Percentiles rank a stretch among this genome's conserved stretches.
phyloP scores from a whole-genome alignment of 1,139 yeast species.

The Keqinozyma sinolaborantium region DNA sequence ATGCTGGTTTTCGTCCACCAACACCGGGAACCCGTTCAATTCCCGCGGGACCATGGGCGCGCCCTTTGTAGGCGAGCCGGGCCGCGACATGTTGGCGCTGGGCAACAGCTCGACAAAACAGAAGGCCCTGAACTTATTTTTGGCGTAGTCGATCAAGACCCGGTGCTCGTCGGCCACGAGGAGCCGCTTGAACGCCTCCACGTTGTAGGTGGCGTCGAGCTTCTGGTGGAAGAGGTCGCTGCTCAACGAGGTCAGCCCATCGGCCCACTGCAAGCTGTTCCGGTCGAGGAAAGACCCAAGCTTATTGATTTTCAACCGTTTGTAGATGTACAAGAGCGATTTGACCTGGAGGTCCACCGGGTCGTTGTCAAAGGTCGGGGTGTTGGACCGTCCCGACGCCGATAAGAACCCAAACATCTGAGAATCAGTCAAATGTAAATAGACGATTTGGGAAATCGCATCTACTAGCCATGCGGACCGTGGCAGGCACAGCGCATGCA shows the following conservation, averaged over 20 bases:
- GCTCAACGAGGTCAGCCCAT: slow-evolving; percentile 1
- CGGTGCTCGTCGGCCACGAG: slow-evolving; percentile 54
- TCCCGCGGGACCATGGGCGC: slow-evolving; percentile 5
- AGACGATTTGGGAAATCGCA: neutral
- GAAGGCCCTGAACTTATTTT: slow-evolving; percentile 60
- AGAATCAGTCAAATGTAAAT: neutral
- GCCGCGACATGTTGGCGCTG: slow-evolving; percentile 14
- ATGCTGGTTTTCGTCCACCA: slow-evolving; percentile 23
- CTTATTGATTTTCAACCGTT: slow-evolving; percentile 45
- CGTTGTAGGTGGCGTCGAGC: slow-evolving; percentile 49
- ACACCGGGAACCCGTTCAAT: slow-evolving; percentile 18
- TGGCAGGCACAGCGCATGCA: no score
- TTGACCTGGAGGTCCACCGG: slow-evolving; percentile 57
- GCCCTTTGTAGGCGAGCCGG: slow-evolving; percentile 16
- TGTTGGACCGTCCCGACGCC: slow-evolving; percentile 43
- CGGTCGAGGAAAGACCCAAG: slow-evolving; percentile 36
- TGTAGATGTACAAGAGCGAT: slow-evolving; percentile 53
- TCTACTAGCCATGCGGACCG: no score
- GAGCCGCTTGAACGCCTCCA: slow-evolving; percentile 35
- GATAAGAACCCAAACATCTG: neutral
- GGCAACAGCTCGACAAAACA: slow-evolving; percentile 53
- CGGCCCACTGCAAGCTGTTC: slow-evolving; percentile 16
- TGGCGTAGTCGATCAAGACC: slow-evolving; percentile 58
- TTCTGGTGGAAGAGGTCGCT: slow-evolving; percentile 1
- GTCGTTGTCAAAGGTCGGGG: slow-evolving; percentile 44